Evolutionary conservation across 345 rosid genomes (phyloP).

Genomic region (Hibiscus trionum): DNA sequence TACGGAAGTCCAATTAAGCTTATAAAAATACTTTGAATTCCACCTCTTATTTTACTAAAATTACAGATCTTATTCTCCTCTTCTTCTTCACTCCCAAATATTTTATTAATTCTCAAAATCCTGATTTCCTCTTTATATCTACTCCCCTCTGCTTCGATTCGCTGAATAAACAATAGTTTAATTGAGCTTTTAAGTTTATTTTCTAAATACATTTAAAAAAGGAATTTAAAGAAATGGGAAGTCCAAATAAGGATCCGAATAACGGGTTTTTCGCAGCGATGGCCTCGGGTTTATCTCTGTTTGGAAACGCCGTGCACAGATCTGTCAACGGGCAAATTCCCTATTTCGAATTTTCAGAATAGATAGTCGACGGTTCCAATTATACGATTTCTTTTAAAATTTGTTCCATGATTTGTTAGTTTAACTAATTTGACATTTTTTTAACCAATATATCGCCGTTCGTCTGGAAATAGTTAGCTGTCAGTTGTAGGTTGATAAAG

Average conservation of each 20-base stretch:
- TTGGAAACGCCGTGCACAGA: constrained; percentile 62
- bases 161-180: not conserved
- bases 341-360: not conserved
- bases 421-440: not conserved
- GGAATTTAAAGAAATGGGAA: constrained; percentile 27
- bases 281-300: constrained; percentile 56
- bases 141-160: not conserved
- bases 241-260: constrained; percentile 40
- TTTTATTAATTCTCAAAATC: not conserved
- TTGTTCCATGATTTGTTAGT: not conserved
- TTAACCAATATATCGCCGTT: not conserved
- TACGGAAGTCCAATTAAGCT: too few species aligned
- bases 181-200: not conserved
- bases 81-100: not conserved
- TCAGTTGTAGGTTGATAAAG: not conserved
- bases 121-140: not conserved
- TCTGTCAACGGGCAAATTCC: constrained; percentile 51
- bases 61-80: not conserved
- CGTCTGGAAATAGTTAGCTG: not conserved
- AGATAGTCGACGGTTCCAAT: not conserved
- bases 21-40: not conserved
- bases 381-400: not conserved
- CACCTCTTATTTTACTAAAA: not conserved
- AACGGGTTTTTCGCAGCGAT: constrained; percentile 64
- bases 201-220: not conserved